These are phyloP conservation scores for Physocladia obscura DNA, from an alignment of 192 early-diverging fungal genomes.

Conservation along the genomic window DNA sequence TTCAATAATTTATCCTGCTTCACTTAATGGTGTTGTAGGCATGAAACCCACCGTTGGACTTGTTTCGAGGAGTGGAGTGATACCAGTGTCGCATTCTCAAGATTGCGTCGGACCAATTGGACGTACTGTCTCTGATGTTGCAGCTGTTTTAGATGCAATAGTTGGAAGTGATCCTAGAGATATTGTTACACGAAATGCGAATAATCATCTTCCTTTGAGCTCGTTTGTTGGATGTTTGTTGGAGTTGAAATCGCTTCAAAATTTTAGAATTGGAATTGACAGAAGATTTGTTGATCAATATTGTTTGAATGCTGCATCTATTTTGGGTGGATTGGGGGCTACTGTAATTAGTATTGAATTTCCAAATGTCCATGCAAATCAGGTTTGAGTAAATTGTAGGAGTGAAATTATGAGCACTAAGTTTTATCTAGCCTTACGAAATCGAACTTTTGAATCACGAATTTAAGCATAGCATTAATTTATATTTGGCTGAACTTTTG, in stretches of 20 bases:
- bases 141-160: too few relatives aligned
- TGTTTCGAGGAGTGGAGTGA: conserved; percentile 15
- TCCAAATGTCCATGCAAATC: neutral
- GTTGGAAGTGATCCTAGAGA: too few relatives aligned
- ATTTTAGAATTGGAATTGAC: neutral
- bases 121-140: neutral
- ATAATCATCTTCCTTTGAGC: too few relatives aligned
- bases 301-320: neutral
- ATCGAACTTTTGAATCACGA: neutral
- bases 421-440: neutral
- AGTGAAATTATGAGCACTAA: too few relatives aligned
- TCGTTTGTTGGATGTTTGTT: too few relatives aligned
- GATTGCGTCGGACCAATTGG: conserved; percentile 28
- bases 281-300: neutral
- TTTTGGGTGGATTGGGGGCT: neutral
- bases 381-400: too few relatives aligned
- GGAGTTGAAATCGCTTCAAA: neutral
- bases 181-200: too few relatives aligned
- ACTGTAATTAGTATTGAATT: neutral
- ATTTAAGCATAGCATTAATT: conserved; percentile 21
- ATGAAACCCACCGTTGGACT: conserved; percentile 29
- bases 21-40: neutral
- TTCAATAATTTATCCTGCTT: conserved; percentile 13
- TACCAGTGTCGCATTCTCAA: conserved; percentile 24
- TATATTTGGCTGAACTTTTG: neutral